Percentiles rank a stretch among this genome's conserved stretches.
phyloP scores from a whole-genome alignment of 2,329 filamentous ascomycete species.

The Curvularia spicifera region DNA sequence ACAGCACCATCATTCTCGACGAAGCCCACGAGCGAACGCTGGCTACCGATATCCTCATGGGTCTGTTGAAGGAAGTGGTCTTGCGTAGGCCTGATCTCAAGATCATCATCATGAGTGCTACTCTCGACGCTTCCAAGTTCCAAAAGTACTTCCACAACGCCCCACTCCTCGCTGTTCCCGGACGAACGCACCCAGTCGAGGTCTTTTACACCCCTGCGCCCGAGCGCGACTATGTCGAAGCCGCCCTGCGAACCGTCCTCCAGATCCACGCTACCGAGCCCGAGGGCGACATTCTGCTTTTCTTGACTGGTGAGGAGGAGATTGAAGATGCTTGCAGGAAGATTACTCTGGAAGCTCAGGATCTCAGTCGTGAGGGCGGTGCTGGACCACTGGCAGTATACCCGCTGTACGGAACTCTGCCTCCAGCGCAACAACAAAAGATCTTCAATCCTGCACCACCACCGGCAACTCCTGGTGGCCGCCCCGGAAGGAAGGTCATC shows the following conservation, averaged over 20 bases:
- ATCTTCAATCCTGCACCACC: slow-evolving; percentile 91
- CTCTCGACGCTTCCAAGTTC: slow-evolving; percentile 96
- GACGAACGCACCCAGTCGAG: slow-evolving; percentile 94
- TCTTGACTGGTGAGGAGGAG: slow-evolving; percentile 97
- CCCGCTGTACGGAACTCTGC: slow-evolving; percentile 90
- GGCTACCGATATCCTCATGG: slow-evolving; percentile 93
- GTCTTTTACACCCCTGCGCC: slow-evolving; percentile 98
- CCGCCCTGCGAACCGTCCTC: slow-evolving; percentile 89
- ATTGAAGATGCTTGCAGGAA: slow-evolving; percentile 96
- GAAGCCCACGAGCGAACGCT: slow-evolving; percentile 98
- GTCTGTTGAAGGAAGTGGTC: slow-evolving; percentile 89
- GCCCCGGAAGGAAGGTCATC: slow-evolving; percentile 91
- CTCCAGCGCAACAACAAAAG: slow-evolving; percentile 88
- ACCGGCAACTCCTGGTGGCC: slow-evolving; percentile 74
- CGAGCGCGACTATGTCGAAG: slow-evolving; percentile 95
- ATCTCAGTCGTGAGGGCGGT: slow-evolving; percentile 89
- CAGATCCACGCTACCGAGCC: slow-evolving; percentile 94
- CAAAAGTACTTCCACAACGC: slow-evolving; percentile 96
- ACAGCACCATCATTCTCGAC: slow-evolving; percentile 97
- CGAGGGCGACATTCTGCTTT: slow-evolving; percentile 91
- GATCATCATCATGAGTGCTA: slow-evolving; percentile 95
- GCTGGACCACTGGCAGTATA: slow-evolving; percentile 90
- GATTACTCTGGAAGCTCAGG: slow-evolving; percentile 87
- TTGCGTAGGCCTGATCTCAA: slow-evolving; percentile 87
- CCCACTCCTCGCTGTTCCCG: slow-evolving; percentile 89